Percentiles rank a stretch among this genome's conserved stretches.
Evolutionary conservation across 2,329 filamentous ascomycete species (phyloP).

Genomic region (Apiospora marii): DNA sequence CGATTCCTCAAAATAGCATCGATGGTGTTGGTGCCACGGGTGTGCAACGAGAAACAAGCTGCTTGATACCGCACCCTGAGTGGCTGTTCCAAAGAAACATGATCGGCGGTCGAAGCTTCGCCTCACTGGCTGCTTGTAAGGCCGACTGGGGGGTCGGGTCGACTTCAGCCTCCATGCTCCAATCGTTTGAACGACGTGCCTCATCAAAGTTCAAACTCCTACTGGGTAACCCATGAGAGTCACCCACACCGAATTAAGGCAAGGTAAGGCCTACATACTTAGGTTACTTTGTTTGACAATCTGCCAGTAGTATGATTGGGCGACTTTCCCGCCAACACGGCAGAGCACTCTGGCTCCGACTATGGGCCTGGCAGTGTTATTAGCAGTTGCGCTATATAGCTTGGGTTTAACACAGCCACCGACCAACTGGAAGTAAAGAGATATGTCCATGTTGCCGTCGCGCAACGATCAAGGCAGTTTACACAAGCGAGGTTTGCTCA

Average conservation of each 20-base stretch:
- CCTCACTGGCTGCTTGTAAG: slow-evolving; percentile 22
- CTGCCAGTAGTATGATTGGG: neutral
- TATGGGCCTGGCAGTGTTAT: neutral
- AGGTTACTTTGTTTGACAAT: neutral
- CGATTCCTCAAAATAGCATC: slow-evolving; percentile 1
- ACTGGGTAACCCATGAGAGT: slow-evolving; percentile 16
- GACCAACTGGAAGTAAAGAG: neutral
- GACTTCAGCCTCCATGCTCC: slow-evolving; percentile 23
- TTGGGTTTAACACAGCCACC: neutral
- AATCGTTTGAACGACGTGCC: slow-evolving; percentile 22
- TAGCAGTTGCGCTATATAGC: neutral
- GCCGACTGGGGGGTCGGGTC: slow-evolving; percentile 18
- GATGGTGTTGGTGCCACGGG: slow-evolving; percentile 11
- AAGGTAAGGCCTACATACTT: slow-evolving; percentile 18
- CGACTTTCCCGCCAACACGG: neutral
- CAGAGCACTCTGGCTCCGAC: neutral
- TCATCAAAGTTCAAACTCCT: slow-evolving; percentile 15
- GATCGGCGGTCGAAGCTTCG: slow-evolving; percentile 25
- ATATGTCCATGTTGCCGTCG: neutral
- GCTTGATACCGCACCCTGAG: slow-evolving; percentile 1
- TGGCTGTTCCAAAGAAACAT: slow-evolving; percentile 20
- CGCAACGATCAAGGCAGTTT: neutral
- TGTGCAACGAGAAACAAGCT: slow-evolving; percentile 18
- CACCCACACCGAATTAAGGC: slow-evolving; percentile 19
- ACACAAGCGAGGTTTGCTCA: neutral